A percentile compares a stretch with the other conserved stretches of the same genome.
Evolutionary conservation across 73 alveolate genomes (phyloP).

Genomic region (Paramecium tetraurelia): DNA sequence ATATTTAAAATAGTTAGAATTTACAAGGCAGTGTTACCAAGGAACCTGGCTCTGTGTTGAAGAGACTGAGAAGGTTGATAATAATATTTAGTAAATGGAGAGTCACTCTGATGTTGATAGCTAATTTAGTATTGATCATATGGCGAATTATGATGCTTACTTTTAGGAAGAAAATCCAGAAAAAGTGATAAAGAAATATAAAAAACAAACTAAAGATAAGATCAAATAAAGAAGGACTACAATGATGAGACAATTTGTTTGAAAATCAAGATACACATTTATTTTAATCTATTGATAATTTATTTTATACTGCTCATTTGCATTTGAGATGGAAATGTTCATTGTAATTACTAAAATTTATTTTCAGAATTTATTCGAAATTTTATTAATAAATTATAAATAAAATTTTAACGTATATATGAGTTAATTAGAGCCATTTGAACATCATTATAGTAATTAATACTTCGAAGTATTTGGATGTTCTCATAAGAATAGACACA

Average conservation of each 20-base stretch:
- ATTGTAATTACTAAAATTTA: background rate
- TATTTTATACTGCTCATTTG: background rate
- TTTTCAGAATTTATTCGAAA: background rate
- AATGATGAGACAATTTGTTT: background rate
- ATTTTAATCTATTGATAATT: background rate
- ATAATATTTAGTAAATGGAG: background rate
- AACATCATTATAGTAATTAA: constrained; percentile 3
- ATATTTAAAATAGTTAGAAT: background rate
- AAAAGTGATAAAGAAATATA: background rate
- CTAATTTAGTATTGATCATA: background rate
- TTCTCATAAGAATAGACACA: background rate
- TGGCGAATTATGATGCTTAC: background rate
- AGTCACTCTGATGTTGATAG: background rate
- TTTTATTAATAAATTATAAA: background rate
- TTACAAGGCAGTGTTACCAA: background rate
- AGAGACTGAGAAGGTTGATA: background rate
- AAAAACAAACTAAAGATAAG: background rate
- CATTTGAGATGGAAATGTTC: background rate
- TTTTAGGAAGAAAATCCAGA: background rate
- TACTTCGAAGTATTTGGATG: constrained; percentile 27
- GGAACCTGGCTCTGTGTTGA: background rate
- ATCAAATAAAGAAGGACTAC: background rate
- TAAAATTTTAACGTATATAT: constrained; percentile 14
- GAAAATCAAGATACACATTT: background rate
- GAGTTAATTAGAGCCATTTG: constrained; percentile 1